Percentiles rank a stretch among this genome's conserved stretches.
These are phyloP conservation scores for Morella rubra DNA, from an alignment of 306 rosid species.

Conservation along the genomic window DNA sequence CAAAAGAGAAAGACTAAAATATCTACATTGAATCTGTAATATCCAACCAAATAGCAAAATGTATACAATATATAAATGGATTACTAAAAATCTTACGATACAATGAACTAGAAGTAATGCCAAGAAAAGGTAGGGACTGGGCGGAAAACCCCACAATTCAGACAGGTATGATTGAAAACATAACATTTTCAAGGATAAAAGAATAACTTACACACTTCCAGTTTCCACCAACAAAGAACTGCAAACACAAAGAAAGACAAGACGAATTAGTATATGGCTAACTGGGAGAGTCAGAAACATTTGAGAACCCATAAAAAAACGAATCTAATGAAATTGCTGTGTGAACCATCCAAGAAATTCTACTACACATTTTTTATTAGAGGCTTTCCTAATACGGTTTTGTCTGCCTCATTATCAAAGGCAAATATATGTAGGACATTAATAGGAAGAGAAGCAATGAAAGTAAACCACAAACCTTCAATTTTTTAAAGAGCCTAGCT, in stretches of 20 bases:
- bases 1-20: not conserved
- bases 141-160: not conserved
- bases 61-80: not conserved
- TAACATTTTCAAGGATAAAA: not conserved
- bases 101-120: not conserved
- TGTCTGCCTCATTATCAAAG: not conserved
- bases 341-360: not conserved
- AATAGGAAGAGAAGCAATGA: not conserved
- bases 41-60: not conserved
- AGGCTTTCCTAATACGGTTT: no score
- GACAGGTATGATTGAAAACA: not conserved
- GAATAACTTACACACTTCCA: constrained; percentile 64
- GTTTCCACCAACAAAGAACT: constrained; percentile 73
- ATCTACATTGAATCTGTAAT: not conserved
- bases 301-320: not conserved
- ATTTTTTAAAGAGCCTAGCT: not conserved
- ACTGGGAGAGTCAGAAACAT: not conserved
- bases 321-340: not conserved
- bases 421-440: not conserved
- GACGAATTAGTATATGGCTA: constrained; percentile 17
- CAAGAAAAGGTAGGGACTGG: not conserved
- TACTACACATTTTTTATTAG: not conserved
- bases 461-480: not conserved
- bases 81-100: not conserved
- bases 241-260: constrained; percentile 31